Evolutionary conservation across 2,329 filamentous ascomycete genomes (phyloP), one percentile per base, ranked within the genome.

Genomic region (Cytospora leucostoma): DNA sequence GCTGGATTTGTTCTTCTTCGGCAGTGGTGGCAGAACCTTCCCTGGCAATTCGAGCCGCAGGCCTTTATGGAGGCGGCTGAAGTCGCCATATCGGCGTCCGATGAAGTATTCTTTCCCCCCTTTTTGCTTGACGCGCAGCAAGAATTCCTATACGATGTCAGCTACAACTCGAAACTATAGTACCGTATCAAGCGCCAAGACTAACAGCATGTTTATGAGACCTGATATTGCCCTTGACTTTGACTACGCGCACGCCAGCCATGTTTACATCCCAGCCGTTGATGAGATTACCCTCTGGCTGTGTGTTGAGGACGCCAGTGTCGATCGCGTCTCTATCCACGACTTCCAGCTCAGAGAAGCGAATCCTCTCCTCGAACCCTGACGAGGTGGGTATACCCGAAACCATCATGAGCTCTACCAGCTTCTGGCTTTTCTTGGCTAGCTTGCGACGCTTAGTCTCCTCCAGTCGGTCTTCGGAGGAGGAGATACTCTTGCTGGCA

Each of bases 351-450:
- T 99, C 95, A 1, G 93, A 92, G 74, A 99, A 99, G 57, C 93
- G 87, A 72, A 99, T 97, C 63, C 95, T 87, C 80, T 99, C 95
- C 77, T 99, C 95, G 74, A 98, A 99, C 2, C 95, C 95, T 5
- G 93, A 97, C 4, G 95, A 93, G 1, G 95, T 99, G 38, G 91
- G 92, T 63, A 99, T 90, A 44, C 95, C 95, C 8, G 94, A 98
- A 10, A 99, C 95, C 93, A 99, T 97, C 95, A 99, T 99, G 66
- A 99, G 82, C 81, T 99, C 95, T 12, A 99, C 92, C 63, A 99
- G 80, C 79, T 99, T 99, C 75, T 95, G 89, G 55, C 91, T 92
- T 83, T 99, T 99, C 70, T 89, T 82, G 4, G 95, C 94, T 68
- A 99, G 79, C 76, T 99, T 99, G 68, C 88, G 85, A 64, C 95